Evolutionary conservation across 1,139 yeast species (phyloP), one percentile per base, ranked within the genome.

Genomic region (Magnusiomyces sp.): DNA sequence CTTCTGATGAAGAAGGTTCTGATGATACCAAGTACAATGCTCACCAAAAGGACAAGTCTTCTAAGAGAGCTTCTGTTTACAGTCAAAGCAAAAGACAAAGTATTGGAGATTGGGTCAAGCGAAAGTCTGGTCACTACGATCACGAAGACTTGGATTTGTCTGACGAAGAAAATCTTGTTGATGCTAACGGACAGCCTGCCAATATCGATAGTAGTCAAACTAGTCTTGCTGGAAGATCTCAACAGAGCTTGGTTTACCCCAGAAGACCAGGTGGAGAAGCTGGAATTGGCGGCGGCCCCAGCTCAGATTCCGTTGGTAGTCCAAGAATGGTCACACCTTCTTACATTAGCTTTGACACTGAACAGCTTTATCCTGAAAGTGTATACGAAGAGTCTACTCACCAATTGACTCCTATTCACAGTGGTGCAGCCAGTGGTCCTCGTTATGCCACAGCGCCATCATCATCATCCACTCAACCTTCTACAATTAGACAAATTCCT

Each of bases 1-100:
- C 27, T 11, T 38, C 44, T 4, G 53, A 50, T 17, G 49, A 47
- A 32, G 48, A 41, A 17, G 33, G 31, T 17, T 39, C 42, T 29
- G 40, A 38, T 17, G 40, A 38, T 17, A 14, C 14, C 7, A 17
- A 38, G 13, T n/a, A n/a, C n/a, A n/a, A n/a, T n/a, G n/a, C n/a
- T n/a, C 40, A 6, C 5, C 27, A 38, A 38, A 38, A 38, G 40
- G 27, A 17, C 19, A 6, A 17, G 19, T 17, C 40, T 5, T 31
- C 34, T 13, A 31, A 31, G 37, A 27, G 11, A 42, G 40, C 5
- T 47, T 46, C 6, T 32, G 47, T 13, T 11, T n/a, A n/a, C n/a
- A 29, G 13, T 6, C 2, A 29, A 43, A n/a, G n/a, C n/a, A 14
- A 20, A 39, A 23, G 38, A 43, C 6, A 20, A 48, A 10, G 41